These are phyloP conservation scores for Iberis pinnata DNA, from an alignment of 345 rosid genomes.

Conservation along the genomic window DNA sequence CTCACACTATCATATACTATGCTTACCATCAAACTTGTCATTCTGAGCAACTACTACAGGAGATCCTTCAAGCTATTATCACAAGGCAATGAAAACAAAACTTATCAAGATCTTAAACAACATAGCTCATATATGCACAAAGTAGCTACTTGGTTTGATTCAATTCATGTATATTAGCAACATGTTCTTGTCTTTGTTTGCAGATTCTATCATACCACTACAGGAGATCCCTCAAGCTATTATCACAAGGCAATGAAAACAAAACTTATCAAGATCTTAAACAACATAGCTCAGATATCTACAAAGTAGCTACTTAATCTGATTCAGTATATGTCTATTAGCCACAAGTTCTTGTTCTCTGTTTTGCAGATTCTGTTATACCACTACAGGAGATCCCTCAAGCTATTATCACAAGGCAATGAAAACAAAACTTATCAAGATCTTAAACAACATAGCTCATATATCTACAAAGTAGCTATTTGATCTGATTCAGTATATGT, in stretches of 20 bases:
- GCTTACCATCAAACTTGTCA: conserved; percentile 88
- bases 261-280: conserved; percentile 1
- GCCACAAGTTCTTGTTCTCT: background rate
- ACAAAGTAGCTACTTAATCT: background rate
- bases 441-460: background rate
- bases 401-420: no score
- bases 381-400: conserved; percentile 99
- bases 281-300: background rate
- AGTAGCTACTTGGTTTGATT: no score
- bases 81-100: conserved; percentile 24
- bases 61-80: conserved; percentile 79
- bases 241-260: conserved; percentile 31
- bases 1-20: background rate
- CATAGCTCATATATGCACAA: background rate
- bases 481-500: no score
- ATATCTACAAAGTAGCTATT: background rate
- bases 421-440: no score
- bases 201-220: conserved; percentile 50
- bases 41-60: conserved; percentile 83
- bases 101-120: conserved; percentile 5
- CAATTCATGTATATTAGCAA: no score
- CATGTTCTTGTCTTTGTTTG: no score
- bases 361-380: conserved; percentile 4
- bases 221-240: conserved; percentile 89
- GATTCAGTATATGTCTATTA: no score